Base-by-base conservation (phyloP, 768 basidiomycete species). In the Suillus luteus region DNA sequence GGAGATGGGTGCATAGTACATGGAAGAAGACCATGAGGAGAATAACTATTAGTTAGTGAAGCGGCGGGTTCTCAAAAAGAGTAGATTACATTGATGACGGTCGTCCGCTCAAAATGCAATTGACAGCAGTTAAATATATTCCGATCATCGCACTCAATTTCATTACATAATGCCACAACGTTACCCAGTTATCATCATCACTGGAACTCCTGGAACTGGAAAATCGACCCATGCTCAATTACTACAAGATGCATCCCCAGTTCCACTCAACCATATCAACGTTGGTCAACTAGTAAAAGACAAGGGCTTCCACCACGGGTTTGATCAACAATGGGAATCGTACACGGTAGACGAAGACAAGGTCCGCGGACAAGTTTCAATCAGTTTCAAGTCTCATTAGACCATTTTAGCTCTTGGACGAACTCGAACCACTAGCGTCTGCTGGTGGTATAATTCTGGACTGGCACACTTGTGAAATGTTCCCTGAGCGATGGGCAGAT, bases 271-370 rank as follows among this genome's bases (percentile, higher is more conserved):
- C 69, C 92, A 97, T 73, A 82, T 99, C 77, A 96, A 98, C 70
- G 85, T 99, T 57, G 91, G 95, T 40, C 92, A 99, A 52, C 82
- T 89, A 71, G 91, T 97, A 63, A 98, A 96, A 77, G 87, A 91
- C 69, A 85, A 86, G 55, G 84, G 82, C 1, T 82, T 97, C 5
- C 91, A 95, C 72, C 86, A 92, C 65, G 86, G 89, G 0, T 99
- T 85, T 72, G 93, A 99, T 72, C 85, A 95, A 24, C 95, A 98
- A 72, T 99, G 97, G 97, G 89, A 96, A 71, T 89, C 86, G 58
- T 97, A 93, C 75, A 90, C 88, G 2, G 92, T 97, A 10, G 94
- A 99, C 71, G 97, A 99, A 75, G 97, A 99, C 80, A 93, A 93
- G 84, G 95, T 95, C 66, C 60, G 85, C 71, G 27, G 58, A 33